phyloP scores from a whole-genome alignment of 2,329 filamentous ascomycete genomes.

The Exophiala viscosa region DNA sequence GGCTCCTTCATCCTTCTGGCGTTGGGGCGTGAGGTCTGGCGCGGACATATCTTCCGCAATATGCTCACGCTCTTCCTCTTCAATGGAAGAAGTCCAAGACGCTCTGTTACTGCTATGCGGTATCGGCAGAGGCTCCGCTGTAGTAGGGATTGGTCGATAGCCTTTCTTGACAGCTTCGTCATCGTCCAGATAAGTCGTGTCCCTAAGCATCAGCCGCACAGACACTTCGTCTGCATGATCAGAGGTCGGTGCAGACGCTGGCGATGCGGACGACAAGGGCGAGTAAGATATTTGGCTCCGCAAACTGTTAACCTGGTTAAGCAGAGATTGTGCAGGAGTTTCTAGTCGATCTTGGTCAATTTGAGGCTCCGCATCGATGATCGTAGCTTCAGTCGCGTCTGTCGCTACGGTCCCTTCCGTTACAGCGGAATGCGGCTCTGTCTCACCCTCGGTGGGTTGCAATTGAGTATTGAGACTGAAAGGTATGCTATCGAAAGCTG shows the following conservation, averaged over 20 bases:
- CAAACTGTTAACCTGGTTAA: conserved; percentile 49
- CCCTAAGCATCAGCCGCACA: conserved; percentile 54
- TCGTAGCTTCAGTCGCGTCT: conserved; percentile 59
- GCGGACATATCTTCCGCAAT: neutral
- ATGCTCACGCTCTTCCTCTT: conserved; percentile 13
- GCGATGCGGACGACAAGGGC: conserved; percentile 32
- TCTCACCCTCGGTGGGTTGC: conserved; percentile 6
- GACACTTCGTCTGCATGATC: conserved; percentile 52
- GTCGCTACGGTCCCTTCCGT: conserved; percentile 61
- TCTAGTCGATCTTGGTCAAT: conserved; percentile 46
- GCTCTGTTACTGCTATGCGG: conserved; percentile 14
- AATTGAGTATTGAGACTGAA: conserved; percentile 25
- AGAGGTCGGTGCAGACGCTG: conserved; percentile 39
- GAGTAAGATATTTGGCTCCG: conserved; percentile 38
- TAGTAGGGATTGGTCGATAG: conserved; percentile 32
- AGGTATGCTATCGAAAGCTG: conserved; percentile 13
- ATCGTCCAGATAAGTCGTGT: conserved; percentile 42
- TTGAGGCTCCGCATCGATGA: conserved; percentile 69
- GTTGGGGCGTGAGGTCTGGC: neutral
- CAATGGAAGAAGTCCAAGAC: conserved; percentile 29
- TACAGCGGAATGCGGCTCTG: conserved; percentile 44
- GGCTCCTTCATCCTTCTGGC: conserved; percentile 1
- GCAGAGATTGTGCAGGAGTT: conserved; percentile 40
- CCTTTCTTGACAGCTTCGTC: conserved; percentile 36
- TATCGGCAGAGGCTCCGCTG: conserved; percentile 14